Percentiles rank a stretch among this genome's conserved stretches.
phyloP scores from a whole-genome alignment of 192 early-diverging fungal genomes.

The Coemansia sp. region DNA sequence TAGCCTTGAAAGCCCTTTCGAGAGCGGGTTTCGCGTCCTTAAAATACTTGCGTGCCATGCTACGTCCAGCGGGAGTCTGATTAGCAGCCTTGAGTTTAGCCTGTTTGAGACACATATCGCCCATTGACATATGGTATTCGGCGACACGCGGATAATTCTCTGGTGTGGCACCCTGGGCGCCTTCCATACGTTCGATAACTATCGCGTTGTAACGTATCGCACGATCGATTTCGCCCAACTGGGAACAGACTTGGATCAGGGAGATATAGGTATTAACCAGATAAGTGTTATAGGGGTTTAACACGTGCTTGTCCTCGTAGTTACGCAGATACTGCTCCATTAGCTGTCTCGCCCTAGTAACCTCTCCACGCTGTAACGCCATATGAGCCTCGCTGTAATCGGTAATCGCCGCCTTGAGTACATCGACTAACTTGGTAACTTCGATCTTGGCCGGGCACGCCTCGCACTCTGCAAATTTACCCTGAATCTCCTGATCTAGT shows the following conservation, averaged over 20 bases:
- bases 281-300: constrained; percentile 59
- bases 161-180: constrained; percentile 51
- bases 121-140: constrained; percentile 61
- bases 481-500: constrained; percentile 60
- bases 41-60: constrained; percentile 45
- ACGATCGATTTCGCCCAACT: constrained; percentile 44
- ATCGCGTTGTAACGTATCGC: constrained; percentile 51
- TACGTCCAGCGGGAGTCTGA: constrained; percentile 46
- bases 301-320: constrained; percentile 50
- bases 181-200: constrained; percentile 54
- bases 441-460: constrained; percentile 51
- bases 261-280: constrained; percentile 52
- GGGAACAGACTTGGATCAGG: constrained; percentile 44
- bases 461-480: constrained; percentile 61
- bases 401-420: constrained; percentile 59
- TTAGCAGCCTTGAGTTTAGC: constrained; percentile 55
- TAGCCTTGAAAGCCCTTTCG: constrained; percentile 29
- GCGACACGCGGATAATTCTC: constrained; percentile 62
- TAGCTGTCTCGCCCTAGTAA: constrained; percentile 39
- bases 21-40: constrained; percentile 49
- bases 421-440: constrained; percentile 54
- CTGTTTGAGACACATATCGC: constrained; percentile 61
- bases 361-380: constrained; percentile 48
- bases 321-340: constrained; percentile 56
- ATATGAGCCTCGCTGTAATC: constrained; percentile 49